phyloP scores from a whole-genome alignment of 2,329 filamentous ascomycete species.

The Fusarium sp. region DNA sequence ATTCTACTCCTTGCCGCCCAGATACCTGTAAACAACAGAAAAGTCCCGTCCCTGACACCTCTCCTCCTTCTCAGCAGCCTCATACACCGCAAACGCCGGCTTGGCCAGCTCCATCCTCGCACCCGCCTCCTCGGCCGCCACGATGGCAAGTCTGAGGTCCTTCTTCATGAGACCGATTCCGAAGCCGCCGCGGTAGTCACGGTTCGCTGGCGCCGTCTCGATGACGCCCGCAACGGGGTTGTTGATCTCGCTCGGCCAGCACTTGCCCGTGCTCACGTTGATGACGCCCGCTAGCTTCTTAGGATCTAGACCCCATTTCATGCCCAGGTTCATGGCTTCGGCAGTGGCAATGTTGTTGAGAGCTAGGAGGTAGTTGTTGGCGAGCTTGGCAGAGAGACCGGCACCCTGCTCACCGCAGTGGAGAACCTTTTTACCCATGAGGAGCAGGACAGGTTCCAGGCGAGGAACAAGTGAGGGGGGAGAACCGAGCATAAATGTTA shows the following conservation, averaged over 20 bases:
- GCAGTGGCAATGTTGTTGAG: constrained; percentile 86
- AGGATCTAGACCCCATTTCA: constrained; percentile 70
- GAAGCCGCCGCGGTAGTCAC: constrained; percentile 83
- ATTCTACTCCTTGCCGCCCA: constrained; percentile 61
- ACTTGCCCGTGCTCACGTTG: constrained; percentile 92
- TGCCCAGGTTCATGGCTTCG: constrained; percentile 75
- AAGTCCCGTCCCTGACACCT: constrained; percentile 79
- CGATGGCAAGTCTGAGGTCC: constrained; percentile 78
- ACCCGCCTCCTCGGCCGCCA: constrained; percentile 76
- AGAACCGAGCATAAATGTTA: constrained; percentile 96
- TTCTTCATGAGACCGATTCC: constrained; percentile 84
- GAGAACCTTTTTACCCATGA: constrained; percentile 88
- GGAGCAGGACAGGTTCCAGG: constrained; percentile 75
- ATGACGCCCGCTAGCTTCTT: constrained; percentile 83
- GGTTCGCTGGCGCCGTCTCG: constrained; percentile 77
- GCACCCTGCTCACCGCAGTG: constrained; percentile 88
- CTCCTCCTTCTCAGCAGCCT: constrained; percentile 71
- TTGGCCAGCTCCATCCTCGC: constrained; percentile 74
- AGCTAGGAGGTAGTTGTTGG: constrained; percentile 96
- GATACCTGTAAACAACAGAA: constrained; percentile 82
- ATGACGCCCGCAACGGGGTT: constrained; percentile 92
- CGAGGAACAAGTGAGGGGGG: constrained; percentile 70
- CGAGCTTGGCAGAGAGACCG: constrained; percentile 90
- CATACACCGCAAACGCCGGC: constrained; percentile 75
- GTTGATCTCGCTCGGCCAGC: constrained; percentile 96